phyloP scores from a whole-genome alignment of 2,329 filamentous ascomycete species.

The Purpureocillium lavendulum region DNA sequence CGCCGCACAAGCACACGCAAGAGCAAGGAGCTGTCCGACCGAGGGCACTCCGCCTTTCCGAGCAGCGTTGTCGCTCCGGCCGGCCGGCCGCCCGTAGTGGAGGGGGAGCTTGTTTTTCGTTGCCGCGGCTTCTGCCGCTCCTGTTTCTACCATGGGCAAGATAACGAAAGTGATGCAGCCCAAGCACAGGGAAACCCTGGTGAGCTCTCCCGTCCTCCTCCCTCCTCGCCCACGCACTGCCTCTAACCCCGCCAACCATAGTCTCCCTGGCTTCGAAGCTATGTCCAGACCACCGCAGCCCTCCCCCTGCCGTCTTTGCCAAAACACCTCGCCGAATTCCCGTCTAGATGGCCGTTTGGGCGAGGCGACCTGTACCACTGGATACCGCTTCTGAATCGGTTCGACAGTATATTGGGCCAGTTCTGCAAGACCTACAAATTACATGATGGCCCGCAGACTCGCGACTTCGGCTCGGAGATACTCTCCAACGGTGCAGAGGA shows the following conservation, averaged over 20 bases:
- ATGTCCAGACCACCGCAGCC: constrained; percentile 62
- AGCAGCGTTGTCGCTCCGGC: constrained; percentile 31
- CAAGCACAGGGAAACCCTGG: constrained; percentile 60
- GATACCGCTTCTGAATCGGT: constrained; percentile 89
- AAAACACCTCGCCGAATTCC: constrained; percentile 68
- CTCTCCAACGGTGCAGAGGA: constrained; percentile 50
- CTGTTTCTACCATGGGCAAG: constrained; percentile 54
- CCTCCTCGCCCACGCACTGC: background rate
- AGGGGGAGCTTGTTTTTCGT: constrained; percentile 43
- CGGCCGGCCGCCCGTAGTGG: constrained; percentile 39
- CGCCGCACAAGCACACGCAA: background rate
- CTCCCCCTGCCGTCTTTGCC: constrained; percentile 70
- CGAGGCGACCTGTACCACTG: constrained; percentile 96
- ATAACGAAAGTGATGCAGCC: constrained; percentile 59
- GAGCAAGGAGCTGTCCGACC: constrained; percentile 19
- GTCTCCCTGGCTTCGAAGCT: constrained; percentile 82
- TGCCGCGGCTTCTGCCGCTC: constrained; percentile 50
- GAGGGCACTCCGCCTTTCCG: constrained; percentile 21
- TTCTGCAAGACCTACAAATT: constrained; percentile 77
- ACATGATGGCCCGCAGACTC: constrained; percentile 68
- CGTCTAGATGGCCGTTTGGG: constrained; percentile 87
- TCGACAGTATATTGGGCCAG: constrained; percentile 78
- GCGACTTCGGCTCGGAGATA: constrained; percentile 62
- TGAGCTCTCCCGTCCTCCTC: constrained; percentile 28
- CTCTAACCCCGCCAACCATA: constrained; percentile 24